These are phyloP conservation scores for Colletotrichum sp. DNA, from an alignment of 2,329 filamentous ascomycete species.

Conservation along the genomic window DNA sequence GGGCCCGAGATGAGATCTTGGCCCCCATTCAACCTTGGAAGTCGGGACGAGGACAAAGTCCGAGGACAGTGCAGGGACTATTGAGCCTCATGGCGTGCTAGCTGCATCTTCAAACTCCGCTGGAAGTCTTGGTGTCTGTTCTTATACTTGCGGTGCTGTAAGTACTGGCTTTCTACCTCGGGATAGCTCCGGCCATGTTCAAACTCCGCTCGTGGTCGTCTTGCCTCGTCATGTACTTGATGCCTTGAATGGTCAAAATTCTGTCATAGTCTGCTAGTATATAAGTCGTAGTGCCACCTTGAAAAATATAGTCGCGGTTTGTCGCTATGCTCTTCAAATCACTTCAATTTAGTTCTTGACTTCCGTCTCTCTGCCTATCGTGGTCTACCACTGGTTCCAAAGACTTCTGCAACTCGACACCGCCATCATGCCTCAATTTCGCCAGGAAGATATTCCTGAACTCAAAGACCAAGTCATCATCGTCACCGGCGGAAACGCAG, in stretches of 20 bases:
- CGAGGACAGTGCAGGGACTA: not conserved
- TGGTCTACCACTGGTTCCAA: not conserved
- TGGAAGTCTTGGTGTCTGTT: not conserved
- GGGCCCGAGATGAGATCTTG: not conserved
- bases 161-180: not conserved
- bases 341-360: not conserved
- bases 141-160: rapidly evolving
- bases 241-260: not conserved
- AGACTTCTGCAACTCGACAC: not conserved
- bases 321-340: not conserved
- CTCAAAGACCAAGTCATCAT: constrained; percentile 53
- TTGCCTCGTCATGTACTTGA: not conserved
- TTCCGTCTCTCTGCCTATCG: rapidly evolving
- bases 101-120: not conserved
- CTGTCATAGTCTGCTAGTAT: too few species aligned
- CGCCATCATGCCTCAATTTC: not conserved
- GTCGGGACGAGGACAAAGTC: not conserved
- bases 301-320: too few species aligned
- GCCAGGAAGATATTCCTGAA: constrained; percentile 40
- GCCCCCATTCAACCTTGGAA: not conserved
- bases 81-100: not conserved
- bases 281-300: too few species aligned
- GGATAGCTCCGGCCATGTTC: not conserved
- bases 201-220: not conserved
- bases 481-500: constrained; percentile 51